Base-by-base conservation (phyloP, 2,329 filamentous ascomycete species). In the Zasmidium angulare region DNA sequence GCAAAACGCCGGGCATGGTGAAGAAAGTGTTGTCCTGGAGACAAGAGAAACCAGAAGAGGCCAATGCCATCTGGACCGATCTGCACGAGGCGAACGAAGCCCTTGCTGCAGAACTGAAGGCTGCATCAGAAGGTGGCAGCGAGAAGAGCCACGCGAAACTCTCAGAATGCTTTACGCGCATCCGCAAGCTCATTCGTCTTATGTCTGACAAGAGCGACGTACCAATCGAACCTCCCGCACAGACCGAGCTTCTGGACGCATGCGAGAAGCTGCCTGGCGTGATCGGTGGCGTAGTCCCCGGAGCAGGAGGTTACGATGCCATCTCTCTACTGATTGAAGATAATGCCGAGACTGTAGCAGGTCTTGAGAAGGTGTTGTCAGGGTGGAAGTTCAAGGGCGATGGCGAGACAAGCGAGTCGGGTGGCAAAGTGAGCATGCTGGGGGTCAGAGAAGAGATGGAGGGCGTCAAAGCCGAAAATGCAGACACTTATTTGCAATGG, bases 1-100 rank as follows among this genome's bases (percentile, higher is more conserved):
- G 89, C 51, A 86, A 96, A 78, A 98, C 93, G 7, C 93, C 96
- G 0, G 85, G 91, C 14, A 98, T 99, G 95, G 95, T 97, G 40
- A 96, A 93, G 78, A 85, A 90, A 72, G 90, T 99, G 14, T 81
- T 98, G 2, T 83, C 84, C 29, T 99, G 95, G 95, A 82, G 89
- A 53, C 84, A 84, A 52, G 76, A 82, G 50, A 85, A 91, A 20
- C 77, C 81, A 0, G 81, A 82, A 2, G 84, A 82, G n/a, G 87
- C 92, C 1, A 84, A 85, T 62, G 69, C 75, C 61, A 79, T 97
- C 19, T 98, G 93, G 91, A 82, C 83, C 50, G 79, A 84, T 1
- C 77, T 99, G 59, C 91, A 98, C 74, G 74, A 72, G 1, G 82
- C 84, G 29, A 97, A 97, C 71, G 87, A 91, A 67, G 80, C 77